Conservation (phyloP, 148 eudicot genomes). For the Vaccinium myrtillus region DNA sequence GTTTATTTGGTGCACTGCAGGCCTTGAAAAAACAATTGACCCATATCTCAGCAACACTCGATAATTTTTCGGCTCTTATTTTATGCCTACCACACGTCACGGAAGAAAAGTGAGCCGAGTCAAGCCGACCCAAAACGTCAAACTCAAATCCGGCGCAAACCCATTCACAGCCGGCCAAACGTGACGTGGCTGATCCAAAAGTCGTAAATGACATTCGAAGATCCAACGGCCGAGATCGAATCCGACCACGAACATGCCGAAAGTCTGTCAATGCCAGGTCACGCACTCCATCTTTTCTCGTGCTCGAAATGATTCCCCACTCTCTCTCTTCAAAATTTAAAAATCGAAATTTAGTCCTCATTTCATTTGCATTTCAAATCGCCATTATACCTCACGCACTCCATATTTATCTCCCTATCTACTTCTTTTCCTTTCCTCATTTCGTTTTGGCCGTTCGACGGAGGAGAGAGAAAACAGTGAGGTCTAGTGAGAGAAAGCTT, state of each 20-base stretch:
- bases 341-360: slow-evolving; percentile 5
- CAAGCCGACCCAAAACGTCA: neutral
- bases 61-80: neutral
- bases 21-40: too few relatives aligned
- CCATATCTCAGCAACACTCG: neutral
- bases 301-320: slow-evolving; percentile 25
- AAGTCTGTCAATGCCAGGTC: slow-evolving; percentile 28
- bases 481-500: slow-evolving; percentile 11
- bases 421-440: neutral
- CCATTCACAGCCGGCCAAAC: neutral
- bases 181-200: slow-evolving; percentile 3
- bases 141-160: neutral
- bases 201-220: neutral
- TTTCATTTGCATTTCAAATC: slow-evolving; percentile 22
- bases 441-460: slow-evolving; percentile 2
- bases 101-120: neutral
- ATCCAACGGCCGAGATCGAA: slow-evolving; percentile 18
- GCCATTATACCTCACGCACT: too few relatives aligned
- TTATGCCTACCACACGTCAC: too few relatives aligned
- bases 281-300: slow-evolving; percentile 29
- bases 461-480: neutral
- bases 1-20: too few relatives aligned
- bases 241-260: slow-evolving; percentile 11
- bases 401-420: neutral
- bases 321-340: neutral